Conservation (phyloP, 768 basidiomycete species). For the Tremella mesenterica region DNA sequence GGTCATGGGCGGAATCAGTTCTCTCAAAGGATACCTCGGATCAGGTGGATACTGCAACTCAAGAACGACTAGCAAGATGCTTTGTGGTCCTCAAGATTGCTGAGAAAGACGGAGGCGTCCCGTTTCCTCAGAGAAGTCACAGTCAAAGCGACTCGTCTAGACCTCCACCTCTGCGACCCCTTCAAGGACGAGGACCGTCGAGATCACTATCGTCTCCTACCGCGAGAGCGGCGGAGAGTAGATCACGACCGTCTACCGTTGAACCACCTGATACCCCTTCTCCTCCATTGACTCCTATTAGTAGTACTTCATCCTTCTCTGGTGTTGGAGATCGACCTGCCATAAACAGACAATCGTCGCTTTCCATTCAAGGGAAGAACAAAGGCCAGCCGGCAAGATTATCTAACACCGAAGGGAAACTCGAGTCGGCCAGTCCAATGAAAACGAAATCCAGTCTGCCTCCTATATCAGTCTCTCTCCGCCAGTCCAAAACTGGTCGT, state of each 20-base stretch:
- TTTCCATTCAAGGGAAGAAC: no score
- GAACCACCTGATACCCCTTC: neutral
- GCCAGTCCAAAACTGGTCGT: no score
- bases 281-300: neutral
- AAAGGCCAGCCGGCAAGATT: no score
- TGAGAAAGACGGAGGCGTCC: neutral
- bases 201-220: neutral
- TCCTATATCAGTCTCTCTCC: no score
- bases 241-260: neutral
- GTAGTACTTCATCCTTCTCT: neutral
- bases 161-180: no score
- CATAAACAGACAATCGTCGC: no score
- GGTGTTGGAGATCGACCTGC: no score
- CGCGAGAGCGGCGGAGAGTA: neutral
- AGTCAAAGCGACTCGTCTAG: neutral
- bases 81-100: slow-evolving; percentile 19
- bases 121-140: neutral
- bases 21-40: neutral
- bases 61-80: slow-evolving; percentile 9
- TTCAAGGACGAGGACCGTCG: no score
- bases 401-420: no score
- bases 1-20: neutral
- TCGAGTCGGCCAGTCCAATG: no score
- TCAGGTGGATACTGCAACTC: neutral
- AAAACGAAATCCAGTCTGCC: no score